Conservation (phyloP, 345 rosid species). For the Aurinia saxatilis region DNA sequence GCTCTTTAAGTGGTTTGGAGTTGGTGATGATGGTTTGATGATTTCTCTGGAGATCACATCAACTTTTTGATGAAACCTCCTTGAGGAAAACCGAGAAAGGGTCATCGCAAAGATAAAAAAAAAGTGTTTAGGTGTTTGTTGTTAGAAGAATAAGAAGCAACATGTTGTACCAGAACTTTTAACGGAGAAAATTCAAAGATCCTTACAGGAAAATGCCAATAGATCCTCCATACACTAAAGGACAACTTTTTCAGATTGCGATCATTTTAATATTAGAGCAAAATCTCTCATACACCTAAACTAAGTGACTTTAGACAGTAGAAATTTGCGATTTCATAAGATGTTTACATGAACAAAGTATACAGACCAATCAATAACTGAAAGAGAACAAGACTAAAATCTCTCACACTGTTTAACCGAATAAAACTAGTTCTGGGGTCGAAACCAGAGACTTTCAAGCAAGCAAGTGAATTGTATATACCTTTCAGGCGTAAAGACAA, state of each 20-base stretch:
- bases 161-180: neutral
- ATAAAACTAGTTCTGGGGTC: neutral
- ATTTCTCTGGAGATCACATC: slow-evolving; percentile 28
- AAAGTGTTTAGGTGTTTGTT: neutral
- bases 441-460: slow-evolving; percentile 17
- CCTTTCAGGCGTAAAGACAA: slow-evolving; percentile 20
- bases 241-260: neutral
- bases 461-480: slow-evolving; percentile 17
- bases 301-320: neutral
- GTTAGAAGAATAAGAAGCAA: neutral
- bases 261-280: neutral
- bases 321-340: slow-evolving; percentile 5
- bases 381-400: slow-evolving; percentile 15
- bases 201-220: slow-evolving; percentile 19
- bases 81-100: neutral
- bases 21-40: slow-evolving; percentile 40
- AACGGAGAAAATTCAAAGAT: slow-evolving; percentile 14
- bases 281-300: neutral
- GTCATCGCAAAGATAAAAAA: slow-evolving; percentile 17
- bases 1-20: slow-evolving; percentile 27
- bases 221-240: slow-evolving; percentile 13
- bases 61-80: slow-evolving; percentile 24
- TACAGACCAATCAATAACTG: slow-evolving; percentile 22
- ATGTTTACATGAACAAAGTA: slow-evolving; percentile 15
- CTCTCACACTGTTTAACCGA: slow-evolving; percentile 19